phyloP scores from a whole-genome alignment of 441 rosid genomes.

The Viola pubescens region DNA sequence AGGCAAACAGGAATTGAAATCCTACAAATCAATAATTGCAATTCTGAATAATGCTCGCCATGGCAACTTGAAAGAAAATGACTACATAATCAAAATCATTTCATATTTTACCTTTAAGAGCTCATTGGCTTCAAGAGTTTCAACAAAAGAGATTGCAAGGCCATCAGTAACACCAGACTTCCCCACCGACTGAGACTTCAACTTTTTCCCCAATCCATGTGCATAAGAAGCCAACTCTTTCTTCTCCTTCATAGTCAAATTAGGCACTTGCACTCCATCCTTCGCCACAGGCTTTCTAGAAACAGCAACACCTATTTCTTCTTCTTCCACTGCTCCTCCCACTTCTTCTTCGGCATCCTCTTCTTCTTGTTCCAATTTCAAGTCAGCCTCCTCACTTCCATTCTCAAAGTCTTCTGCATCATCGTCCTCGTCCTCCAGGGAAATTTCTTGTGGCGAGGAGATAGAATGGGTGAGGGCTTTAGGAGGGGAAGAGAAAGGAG shows the following conservation, averaged over 20 bases:
- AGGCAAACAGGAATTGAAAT: not conserved
- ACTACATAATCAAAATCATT: not conserved
- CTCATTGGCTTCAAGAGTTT: slow-evolving; percentile 84
- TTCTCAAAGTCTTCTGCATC: slow-evolving; percentile 12
- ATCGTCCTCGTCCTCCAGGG: slow-evolving; percentile 16
- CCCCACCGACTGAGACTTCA: slow-evolving; percentile 70
- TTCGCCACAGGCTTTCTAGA: slow-evolving; percentile 14
- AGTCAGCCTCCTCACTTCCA: slow-evolving; percentile 9
- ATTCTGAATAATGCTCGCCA: not conserved
- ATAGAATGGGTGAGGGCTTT: slow-evolving; percentile 14
- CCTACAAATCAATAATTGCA: not conserved
- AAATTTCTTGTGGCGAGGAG: slow-evolving; percentile 8
- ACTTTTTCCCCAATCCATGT: slow-evolving; percentile 68
- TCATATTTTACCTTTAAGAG: slow-evolving; percentile 58
- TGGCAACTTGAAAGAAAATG: not conserved
- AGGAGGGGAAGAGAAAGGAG: slow-evolving; percentile 17
- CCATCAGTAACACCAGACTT: slow-evolving; percentile 76
- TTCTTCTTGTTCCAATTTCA: slow-evolving; percentile 1
- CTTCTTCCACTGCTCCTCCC: too few species aligned
- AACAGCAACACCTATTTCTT: not conserved
- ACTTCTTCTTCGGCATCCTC: slow-evolving; percentile 1
- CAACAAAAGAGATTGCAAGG: slow-evolving; percentile 55
- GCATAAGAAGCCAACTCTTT: slow-evolving; percentile 87
- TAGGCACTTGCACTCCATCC: slow-evolving; percentile 22
- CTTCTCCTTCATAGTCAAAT: slow-evolving; percentile 74